phyloP scores from a whole-genome alignment of 305 asterid species.

The Lippia alba region DNA sequence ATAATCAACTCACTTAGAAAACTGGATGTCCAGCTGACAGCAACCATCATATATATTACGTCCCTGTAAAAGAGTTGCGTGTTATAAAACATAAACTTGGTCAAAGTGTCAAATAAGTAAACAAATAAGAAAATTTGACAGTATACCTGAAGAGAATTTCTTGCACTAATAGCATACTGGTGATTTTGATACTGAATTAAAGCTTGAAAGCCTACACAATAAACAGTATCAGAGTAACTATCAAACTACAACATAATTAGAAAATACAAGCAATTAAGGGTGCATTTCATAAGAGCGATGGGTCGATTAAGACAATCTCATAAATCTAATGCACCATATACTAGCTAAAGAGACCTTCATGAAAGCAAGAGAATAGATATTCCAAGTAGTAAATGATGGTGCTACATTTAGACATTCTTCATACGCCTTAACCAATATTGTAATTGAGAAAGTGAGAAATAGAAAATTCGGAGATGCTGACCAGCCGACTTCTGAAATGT shows the following conservation, averaged over 20 bases:
- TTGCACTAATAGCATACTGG: conserved; percentile 79
- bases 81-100: conserved; percentile 20
- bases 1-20: conserved; percentile 72
- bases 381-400: conserved; percentile 25
- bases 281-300: conserved; percentile 28
- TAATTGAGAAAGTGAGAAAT: conserved; percentile 49
- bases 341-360: conserved; percentile 17
- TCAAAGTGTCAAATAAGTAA: conserved; percentile 20
- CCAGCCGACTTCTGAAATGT: conserved; percentile 99
- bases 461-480: conserved; percentile 85
- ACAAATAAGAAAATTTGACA: conserved; percentile 20
- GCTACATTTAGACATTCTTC: conserved; percentile 36
- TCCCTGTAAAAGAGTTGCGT: conserved; percentile 59
- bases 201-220: conserved; percentile 89
- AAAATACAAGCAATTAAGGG: conserved; percentile 18
- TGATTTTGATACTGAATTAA: conserved; percentile 78
- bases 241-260: conserved; percentile 31
- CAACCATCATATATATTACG: conserved; percentile 97
- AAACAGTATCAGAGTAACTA: conserved; percentile 34
- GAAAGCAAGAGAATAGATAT: conserved; percentile 34
- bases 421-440: conserved; percentile 44
- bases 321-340: conserved; percentile 32
- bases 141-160: conserved; percentile 88
- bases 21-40: conserved; percentile 98
- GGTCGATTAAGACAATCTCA: conserved; percentile 30